Percentiles rank a stretch among this genome's conserved stretches.
Evolutionary conservation across 805 yeast species (phyloP).

Genomic region (Myxozyma udenii): DNA sequence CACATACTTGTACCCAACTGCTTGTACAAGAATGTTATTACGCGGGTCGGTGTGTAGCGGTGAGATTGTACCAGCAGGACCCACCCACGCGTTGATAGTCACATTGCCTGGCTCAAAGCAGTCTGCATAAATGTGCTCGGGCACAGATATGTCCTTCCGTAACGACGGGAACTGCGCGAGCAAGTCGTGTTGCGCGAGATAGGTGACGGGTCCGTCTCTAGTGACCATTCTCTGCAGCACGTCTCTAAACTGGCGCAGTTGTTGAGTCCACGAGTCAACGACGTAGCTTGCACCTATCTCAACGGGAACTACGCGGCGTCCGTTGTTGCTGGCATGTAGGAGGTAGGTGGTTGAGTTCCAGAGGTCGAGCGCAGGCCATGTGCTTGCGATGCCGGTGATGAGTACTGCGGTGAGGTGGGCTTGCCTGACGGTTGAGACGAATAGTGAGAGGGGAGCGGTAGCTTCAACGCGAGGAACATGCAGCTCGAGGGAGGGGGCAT

Average conservation of each 20-base stretch:
- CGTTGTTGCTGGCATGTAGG: conserved; percentile 21
- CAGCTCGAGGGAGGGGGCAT: too few species aligned
- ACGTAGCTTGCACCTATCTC: conserved; percentile 32
- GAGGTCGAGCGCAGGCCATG: conserved; percentile 24
- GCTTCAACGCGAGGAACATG: too few species aligned
- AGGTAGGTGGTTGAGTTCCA: conserved; percentile 32
- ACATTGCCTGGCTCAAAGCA: conserved; percentile 5
- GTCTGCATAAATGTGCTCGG: conserved; percentile 25
- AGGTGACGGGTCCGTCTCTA: conserved; percentile 15
- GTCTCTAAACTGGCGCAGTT: conserved; percentile 22
- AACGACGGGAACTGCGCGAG: conserved; percentile 28
- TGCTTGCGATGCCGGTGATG: conserved; percentile 11
- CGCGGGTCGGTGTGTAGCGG: conserved; percentile 34
- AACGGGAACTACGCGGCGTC: conserved; percentile 32
- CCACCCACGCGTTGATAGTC: conserved; percentile 32
- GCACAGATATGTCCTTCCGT: conserved; percentile 27
- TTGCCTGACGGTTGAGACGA: too few species aligned
- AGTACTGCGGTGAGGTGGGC: too few species aligned
- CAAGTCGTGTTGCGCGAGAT: conserved; percentile 33
- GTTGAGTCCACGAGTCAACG: conserved; percentile 29
- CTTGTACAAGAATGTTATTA: conserved; percentile 32
- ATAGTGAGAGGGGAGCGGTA: too few species aligned
- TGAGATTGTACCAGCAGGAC: conserved; percentile 32
- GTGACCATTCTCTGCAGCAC: conserved; percentile 21
- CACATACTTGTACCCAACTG: conserved; percentile 34